Percentiles rank a stretch among this genome's conserved stretches.
phyloP scores from a whole-genome alignment of 495 filamentous ascomycete genomes.

The Penicillium daleae region DNA sequence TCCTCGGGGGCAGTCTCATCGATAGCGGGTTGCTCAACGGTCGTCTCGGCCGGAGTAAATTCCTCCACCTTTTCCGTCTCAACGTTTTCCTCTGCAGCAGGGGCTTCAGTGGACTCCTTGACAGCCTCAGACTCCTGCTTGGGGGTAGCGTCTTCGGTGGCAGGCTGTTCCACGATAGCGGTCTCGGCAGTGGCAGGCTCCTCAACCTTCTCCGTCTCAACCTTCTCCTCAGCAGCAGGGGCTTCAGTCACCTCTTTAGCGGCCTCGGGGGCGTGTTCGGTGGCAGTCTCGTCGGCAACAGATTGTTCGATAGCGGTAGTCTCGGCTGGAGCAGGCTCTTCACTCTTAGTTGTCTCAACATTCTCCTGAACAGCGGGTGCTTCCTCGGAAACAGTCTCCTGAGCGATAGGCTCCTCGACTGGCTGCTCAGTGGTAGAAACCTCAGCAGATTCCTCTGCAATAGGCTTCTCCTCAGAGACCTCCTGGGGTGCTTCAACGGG shows the following conservation, averaged over 20 bases:
- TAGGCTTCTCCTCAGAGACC: slow-evolving; percentile 16
- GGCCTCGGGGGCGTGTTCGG: neutral
- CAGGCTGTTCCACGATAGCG: neutral
- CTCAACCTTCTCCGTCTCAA: neutral
- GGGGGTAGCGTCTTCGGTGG: slow-evolving; percentile 6
- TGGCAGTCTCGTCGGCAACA: slow-evolving; percentile 16
- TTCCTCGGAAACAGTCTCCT: slow-evolving; percentile 8
- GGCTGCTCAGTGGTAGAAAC: neutral
- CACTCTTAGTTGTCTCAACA: slow-evolving; percentile 12
- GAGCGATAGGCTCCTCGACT: slow-evolving; percentile 12
- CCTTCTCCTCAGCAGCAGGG: neutral
- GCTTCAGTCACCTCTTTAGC: neutral
- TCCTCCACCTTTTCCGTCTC: slow-evolving; percentile 15
- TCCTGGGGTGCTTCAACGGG: slow-evolving; percentile 10
- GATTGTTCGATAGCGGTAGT: slow-evolving; percentile 14
- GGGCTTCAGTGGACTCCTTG: slow-evolving; percentile 18
- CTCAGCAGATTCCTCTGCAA: slow-evolving; percentile 12
- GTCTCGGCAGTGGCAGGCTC: neutral
- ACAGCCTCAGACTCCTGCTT: slow-evolving; percentile 18
- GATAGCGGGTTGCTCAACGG: slow-evolving; percentile 9
- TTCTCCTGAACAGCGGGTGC: slow-evolving; percentile 20
- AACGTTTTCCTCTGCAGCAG: slow-evolving; percentile 20
- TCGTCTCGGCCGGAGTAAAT: neutral
- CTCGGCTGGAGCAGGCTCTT: slow-evolving; percentile 1
- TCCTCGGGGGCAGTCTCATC: slow-evolving; percentile 19